Evolutionary conservation across 306 rosid species (phyloP).

Genomic region (Cicer chorassanicum): DNA sequence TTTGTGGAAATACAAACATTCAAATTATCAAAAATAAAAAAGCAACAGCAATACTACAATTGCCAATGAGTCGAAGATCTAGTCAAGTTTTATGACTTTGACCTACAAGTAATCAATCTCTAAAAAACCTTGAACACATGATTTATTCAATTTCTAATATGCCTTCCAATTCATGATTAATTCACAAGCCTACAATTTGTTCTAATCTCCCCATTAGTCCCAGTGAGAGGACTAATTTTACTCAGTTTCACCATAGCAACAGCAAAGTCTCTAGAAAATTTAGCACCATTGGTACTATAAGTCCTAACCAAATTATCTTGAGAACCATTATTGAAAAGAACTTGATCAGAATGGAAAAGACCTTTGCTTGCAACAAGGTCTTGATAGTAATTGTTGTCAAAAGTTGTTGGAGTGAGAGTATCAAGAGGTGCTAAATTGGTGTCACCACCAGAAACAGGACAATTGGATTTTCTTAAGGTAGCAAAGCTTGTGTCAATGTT

Average conservation of each 20-base stretch:
- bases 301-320: constrained; percentile 66
- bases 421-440: constrained; percentile 71
- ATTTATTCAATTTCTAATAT: constrained; percentile 31
- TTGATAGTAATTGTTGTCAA: constrained; percentile 67
- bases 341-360: constrained; percentile 79
- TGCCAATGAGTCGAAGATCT: constrained; percentile 8
- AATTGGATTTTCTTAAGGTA: constrained; percentile 45
- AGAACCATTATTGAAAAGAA: constrained; percentile 60
- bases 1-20: constrained; percentile 6
- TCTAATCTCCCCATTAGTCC: constrained; percentile 69
- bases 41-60: neutral
- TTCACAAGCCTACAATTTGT: constrained; percentile 68
- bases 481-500: constrained; percentile 68
- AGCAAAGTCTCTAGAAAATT: constrained; percentile 63
- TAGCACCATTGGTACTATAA: constrained; percentile 45
- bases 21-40: constrained; percentile 23
- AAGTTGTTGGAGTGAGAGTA: constrained; percentile 27
- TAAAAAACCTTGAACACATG: neutral
- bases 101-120: constrained; percentile 2
- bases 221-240: constrained; percentile 64
- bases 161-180: constrained; percentile 27
- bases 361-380: constrained; percentile 62
- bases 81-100: constrained; percentile 28
- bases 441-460: constrained; percentile 65
- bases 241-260: constrained; percentile 79